Evolutionary conservation across 176 grass and related monocot species (phyloP).

Genomic region (Phoenix roebelenii): DNA sequence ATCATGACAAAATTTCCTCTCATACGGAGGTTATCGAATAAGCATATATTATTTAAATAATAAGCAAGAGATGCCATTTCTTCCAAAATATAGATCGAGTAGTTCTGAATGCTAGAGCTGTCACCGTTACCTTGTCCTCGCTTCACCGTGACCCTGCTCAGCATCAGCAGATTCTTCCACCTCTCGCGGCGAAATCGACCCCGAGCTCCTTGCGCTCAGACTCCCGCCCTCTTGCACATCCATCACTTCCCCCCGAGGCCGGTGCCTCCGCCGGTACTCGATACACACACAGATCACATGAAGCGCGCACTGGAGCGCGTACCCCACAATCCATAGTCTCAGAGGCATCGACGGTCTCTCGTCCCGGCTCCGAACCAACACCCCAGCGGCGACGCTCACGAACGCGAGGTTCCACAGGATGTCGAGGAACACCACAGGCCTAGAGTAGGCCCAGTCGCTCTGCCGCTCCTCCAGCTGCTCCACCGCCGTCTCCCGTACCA

Average conservation of each 20-base stretch:
- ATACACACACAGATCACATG: conserved; percentile 26
- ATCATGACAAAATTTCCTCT: no score
- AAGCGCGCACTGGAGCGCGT: conserved; percentile 35
- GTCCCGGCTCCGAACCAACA: conserved; percentile 21
- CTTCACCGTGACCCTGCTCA: conserved; percentile 11
- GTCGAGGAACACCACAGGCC: conserved; percentile 30
- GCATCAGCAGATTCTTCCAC: background rate
- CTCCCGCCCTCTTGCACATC: no score
- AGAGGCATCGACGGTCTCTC: conserved; percentile 33
- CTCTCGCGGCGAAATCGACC: conserved; percentile 1
- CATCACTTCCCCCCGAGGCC: conserved; percentile 1
- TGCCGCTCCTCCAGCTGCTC: conserved; percentile 28
- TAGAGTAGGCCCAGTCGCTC: conserved; percentile 19
- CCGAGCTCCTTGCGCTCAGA: conserved; percentile 1
- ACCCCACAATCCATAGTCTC: conserved; percentile 33
- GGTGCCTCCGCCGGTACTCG: conserved; percentile 19
- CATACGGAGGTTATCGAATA: no score
- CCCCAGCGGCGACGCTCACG: conserved; percentile 7
- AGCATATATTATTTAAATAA: no score
- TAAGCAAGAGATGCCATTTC: no score
- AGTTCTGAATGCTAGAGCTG: background rate
- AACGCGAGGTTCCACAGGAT: conserved; percentile 42
- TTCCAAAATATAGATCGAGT: no score
- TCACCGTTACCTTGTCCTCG: conserved; percentile 12
- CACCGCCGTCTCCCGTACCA: conserved; percentile 18